Evolutionary conservation across 352 stramenopile species (phyloP).

Genomic region (Phytopythium cucurbitacearum): DNA sequence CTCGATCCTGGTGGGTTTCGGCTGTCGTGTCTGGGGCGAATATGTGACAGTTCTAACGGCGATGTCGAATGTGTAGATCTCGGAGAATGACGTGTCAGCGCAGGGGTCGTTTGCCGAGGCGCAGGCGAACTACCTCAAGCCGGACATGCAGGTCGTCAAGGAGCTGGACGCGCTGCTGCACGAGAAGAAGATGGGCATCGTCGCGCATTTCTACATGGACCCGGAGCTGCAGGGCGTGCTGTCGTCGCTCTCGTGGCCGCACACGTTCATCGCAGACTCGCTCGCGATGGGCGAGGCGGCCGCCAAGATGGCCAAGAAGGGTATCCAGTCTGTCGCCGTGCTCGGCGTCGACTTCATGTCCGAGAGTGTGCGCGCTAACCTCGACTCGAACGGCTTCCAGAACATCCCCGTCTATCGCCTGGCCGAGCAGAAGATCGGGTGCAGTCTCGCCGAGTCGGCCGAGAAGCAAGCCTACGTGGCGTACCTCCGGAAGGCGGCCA

Average conservation of each 20-base stretch:
- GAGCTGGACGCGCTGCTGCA: constrained; percentile 84
- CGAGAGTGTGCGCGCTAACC: constrained; percentile 93
- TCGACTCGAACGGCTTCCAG: constrained; percentile 89
- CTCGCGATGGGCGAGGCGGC: constrained; percentile 97
- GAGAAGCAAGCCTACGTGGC: constrained; percentile 91
- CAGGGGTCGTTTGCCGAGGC: constrained; percentile 87
- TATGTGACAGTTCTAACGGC: not conserved
- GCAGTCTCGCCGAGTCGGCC: constrained; percentile 92
- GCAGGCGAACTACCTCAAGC: constrained; percentile 84
- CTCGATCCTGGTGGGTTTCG: constrained; percentile 62
- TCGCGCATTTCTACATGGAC: constrained; percentile 99
- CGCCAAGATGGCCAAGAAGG: constrained; percentile 90
- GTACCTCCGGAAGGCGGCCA: constrained; percentile 88
- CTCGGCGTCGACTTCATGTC: constrained; percentile 98
- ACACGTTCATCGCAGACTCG: constrained; percentile 95
- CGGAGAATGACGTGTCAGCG: constrained; percentile 64
- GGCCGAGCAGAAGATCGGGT: constrained; percentile 91
- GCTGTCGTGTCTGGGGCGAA: not conserved
- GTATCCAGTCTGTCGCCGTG: constrained; percentile 90
- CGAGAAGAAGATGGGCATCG: constrained; percentile 93
- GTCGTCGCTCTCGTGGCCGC: constrained; percentile 77
- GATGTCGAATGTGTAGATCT: constrained; percentile 34
- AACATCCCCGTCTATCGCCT: constrained; percentile 95
- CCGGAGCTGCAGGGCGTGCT: constrained; percentile 90
- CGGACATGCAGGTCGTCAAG: constrained; percentile 82